Base-by-base conservation (phyloP, 2,329 filamentous ascomycete species). In the Colletotrichum truncatum region DNA sequence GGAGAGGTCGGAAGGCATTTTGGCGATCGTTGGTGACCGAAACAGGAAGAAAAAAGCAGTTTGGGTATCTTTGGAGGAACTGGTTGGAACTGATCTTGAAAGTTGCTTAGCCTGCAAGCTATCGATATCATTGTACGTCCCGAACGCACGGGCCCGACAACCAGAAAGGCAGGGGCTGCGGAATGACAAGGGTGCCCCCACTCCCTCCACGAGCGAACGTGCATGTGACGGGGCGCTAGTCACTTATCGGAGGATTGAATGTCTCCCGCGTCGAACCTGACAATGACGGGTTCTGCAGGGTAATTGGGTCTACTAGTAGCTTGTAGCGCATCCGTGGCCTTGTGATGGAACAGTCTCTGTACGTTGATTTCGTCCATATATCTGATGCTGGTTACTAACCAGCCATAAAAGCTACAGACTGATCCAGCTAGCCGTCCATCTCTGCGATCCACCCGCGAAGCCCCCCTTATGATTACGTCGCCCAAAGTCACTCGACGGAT, bases 1-100 rank as follows among this genome's bases (percentile, higher is more conserved):
- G 64, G 93, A 90, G 69, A 98, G 86, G 70, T 88, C 85, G 66
- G 83, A 82, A 43, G 85, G 79, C 86, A 88, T 88, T 23, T 26
- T 69, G 14, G 43, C 30, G 11, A 12, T 14, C 6, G 0, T 4
- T 16, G 21, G 7, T 34, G n/a, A n/a, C n/a, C n/a, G n/a, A n/a
- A n/a, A 16, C 9, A 25, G 23, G 12, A 25, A 10, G 12, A 26
- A 49, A 21, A n/a, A 23, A 14, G 48, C 48, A 34, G 21, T n/a
- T 25, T 23, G 38, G 49, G 34, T 54, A 49, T 55, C 23, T 39
- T 51, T 23, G 18, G 36, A 28, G n/a, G n/a, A 14, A 21, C 28
- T 9, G 10, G 26, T 16, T 32, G 18, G 52, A 26, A 34, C 46
- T 34, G 45, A 21, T 49, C 26, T 34, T 49, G 36, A 45, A 16